phyloP scores from a whole-genome alignment of 805 yeast species.

The Isabelozyma rhagii region DNA sequence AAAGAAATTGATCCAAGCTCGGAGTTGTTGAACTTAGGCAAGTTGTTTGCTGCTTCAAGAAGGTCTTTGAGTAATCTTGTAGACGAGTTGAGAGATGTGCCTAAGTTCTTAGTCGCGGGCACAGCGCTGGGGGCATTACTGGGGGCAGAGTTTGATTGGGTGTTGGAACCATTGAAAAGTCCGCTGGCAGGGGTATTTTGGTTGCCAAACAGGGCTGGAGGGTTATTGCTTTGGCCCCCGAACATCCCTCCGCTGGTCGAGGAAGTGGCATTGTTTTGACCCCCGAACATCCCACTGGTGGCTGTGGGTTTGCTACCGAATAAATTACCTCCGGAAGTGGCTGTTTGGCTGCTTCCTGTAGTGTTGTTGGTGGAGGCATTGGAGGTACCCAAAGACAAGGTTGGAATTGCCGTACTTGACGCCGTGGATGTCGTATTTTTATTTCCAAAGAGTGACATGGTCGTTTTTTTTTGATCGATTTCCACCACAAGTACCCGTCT shows the following conservation, averaged over 20 bases:
- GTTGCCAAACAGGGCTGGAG: background rate
- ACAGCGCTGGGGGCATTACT: conserved; percentile 5
- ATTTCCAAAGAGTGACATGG: background rate
- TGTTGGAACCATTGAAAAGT: background rate
- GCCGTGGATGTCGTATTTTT: background rate
- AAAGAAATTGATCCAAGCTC: conserved; percentile 80
- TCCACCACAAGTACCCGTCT: background rate
- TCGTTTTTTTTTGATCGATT: background rate
- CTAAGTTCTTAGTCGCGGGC: conserved; percentile 5
- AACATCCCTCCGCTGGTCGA: background rate
- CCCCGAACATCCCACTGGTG: background rate
- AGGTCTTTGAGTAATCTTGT: conserved; percentile 58
- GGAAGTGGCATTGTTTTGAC: background rate
- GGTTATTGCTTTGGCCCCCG: background rate
- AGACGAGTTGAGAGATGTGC: conserved; percentile 5
- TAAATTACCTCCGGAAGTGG: background rate
- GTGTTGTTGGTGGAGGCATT: background rate
- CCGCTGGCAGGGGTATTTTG: background rate
- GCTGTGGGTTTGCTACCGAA: background rate
- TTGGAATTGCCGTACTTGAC: background rate
- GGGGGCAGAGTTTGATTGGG: conserved; percentile 3
- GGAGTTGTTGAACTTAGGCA: conserved; percentile 57
- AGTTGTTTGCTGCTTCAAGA: conserved; percentile 69
- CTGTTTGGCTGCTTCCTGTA: background rate
- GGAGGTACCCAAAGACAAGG: background rate